phyloP scores from a whole-genome alignment of 2,329 filamentous ascomycete species.

The Exophiala bonariae region DNA sequence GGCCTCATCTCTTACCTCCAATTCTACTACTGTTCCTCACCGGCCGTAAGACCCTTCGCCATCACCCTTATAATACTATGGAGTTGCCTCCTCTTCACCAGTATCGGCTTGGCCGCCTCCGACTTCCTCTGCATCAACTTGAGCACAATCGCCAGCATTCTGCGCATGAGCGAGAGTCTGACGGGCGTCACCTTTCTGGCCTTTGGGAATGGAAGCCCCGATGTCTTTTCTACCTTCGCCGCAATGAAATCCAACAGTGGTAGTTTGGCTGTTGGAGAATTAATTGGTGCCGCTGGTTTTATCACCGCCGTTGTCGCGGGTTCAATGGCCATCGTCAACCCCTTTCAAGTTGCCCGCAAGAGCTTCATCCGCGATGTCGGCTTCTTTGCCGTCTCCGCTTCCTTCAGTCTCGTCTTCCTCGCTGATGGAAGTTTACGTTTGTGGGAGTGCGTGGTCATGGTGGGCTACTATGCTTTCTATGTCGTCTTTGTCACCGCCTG shows the following conservation, averaged over 20 bases:
- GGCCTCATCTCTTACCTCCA: conserved; percentile 85
- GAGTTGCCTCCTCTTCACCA: conserved; percentile 89
- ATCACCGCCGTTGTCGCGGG: conserved; percentile 96
- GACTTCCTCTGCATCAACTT: conserved; percentile 98
- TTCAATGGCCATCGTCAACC: conserved; percentile 94
- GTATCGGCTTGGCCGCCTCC: conserved; percentile 94
- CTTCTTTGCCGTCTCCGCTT: conserved; percentile 86
- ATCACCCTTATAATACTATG: conserved; percentile 77
- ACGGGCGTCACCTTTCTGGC: conserved; percentile 95
- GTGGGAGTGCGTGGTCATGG: conserved; percentile 91
- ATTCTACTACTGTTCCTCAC: conserved; percentile 84
- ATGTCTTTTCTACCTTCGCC: conserved; percentile 97
- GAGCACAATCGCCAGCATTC: conserved; percentile 82
- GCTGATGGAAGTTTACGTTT: conserved; percentile 78
- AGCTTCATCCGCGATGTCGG: conserved; percentile 89
- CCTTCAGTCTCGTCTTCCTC: conserved; percentile 84
- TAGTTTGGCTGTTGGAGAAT: conserved; percentile 92
- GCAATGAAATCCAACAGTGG: conserved; percentile 97
- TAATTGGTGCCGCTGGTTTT: conserved; percentile 92
- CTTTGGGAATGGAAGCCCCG: conserved; percentile 95
- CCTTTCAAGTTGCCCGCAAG: conserved; percentile 85
- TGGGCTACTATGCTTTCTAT: conserved; percentile 87
- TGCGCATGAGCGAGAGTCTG: conserved; percentile 93
- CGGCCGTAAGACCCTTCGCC: conserved; percentile 69
- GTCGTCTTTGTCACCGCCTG: conserved; percentile 83